Evolutionary conservation across 1,139 yeast species (phyloP).

Genomic region (Protomyces arabidopsidicola): DNA sequence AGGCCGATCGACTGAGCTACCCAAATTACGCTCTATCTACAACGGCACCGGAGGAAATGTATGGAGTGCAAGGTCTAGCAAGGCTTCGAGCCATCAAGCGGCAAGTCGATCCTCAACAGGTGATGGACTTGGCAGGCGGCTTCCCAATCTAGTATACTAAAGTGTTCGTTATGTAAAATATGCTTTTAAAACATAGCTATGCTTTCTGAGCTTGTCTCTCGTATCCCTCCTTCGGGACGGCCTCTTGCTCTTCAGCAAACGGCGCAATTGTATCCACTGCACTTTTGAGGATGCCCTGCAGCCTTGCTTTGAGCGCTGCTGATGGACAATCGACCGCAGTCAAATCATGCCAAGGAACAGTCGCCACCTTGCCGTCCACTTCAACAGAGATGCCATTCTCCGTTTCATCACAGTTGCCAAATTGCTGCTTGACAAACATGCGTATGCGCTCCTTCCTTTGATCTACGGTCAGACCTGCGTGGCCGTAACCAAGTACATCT

Average conservation of each 20-base stretch:
- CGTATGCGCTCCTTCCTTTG: slow-evolving; percentile 62
- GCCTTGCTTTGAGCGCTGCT: slow-evolving; percentile 71
- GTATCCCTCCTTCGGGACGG: not conserved
- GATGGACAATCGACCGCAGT: slow-evolving; percentile 72
- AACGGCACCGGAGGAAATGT: slow-evolving; percentile 3
- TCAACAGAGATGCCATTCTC: slow-evolving; percentile 48
- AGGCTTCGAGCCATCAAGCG: slow-evolving; percentile 3
- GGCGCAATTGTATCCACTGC: slow-evolving; percentile 85
- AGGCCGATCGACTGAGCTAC: not conserved
- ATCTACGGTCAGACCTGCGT: slow-evolving; percentile 36
- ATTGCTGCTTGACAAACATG: slow-evolving; percentile 70
- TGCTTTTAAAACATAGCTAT: not conserved
- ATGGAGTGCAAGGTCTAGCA: not conserved
- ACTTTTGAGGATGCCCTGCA: slow-evolving; percentile 71
- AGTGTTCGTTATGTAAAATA: not conserved
- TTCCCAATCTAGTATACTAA: not conserved
- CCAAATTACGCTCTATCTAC: slow-evolving; percentile 12
- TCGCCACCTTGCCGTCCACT: slow-evolving; percentile 72
- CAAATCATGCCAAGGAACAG: slow-evolving; percentile 54
- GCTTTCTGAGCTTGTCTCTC: not conserved
- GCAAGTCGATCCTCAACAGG: slow-evolving; percentile 2
- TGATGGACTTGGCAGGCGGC: slow-evolving; percentile 15
- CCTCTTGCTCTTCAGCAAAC: slow-evolving; percentile 38
- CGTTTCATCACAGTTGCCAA: slow-evolving; percentile 60
- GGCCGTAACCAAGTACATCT: slow-evolving; percentile 33